These are phyloP conservation scores for Phytophthora parvispora DNA, from an alignment of 352 stramenopile species.

Conservation along the genomic window DNA sequence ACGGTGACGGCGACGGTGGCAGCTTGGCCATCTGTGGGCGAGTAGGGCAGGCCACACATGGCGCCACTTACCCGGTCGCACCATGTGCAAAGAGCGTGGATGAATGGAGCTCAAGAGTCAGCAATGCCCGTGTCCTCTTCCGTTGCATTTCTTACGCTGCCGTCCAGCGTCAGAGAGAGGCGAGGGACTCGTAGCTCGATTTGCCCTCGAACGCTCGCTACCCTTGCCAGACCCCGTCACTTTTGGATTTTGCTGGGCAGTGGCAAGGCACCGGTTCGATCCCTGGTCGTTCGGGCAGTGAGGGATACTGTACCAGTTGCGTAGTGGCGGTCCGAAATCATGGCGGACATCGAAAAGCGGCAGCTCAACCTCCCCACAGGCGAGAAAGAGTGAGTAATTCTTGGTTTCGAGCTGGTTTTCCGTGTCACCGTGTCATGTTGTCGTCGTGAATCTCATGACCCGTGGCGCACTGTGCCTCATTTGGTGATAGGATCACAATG, in stretches of 20 bases:
- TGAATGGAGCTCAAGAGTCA: conserved; percentile 39
- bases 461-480: background rate
- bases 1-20: conserved; percentile 19
- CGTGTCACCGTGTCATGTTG: background rate
- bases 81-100: conserved; percentile 35
- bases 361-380: conserved; percentile 22
- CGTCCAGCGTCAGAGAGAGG: conserved; percentile 28
- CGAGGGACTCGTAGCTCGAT: conserved; percentile 23
- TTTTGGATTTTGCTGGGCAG: conserved; percentile 30
- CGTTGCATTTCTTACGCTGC: conserved; percentile 26
- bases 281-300: conserved; percentile 11
- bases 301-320: background rate
- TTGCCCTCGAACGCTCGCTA: conserved; percentile 5
- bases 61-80: conserved; percentile 9
- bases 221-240: conserved; percentile 12
- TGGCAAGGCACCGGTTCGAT: conserved; percentile 16
- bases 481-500: conserved; percentile 15
- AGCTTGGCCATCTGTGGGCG: conserved; percentile 36
- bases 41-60: conserved; percentile 28
- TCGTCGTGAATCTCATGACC: conserved; percentile 18
- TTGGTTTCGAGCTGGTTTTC: too few relatives aligned
- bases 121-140: conserved; percentile 31
- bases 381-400: conserved; percentile 31
- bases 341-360: conserved; percentile 29
- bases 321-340: conserved; percentile 11